Base-by-base conservation (phyloP, 257 asterid genomes). In the Forsythia suspensa region DNA sequence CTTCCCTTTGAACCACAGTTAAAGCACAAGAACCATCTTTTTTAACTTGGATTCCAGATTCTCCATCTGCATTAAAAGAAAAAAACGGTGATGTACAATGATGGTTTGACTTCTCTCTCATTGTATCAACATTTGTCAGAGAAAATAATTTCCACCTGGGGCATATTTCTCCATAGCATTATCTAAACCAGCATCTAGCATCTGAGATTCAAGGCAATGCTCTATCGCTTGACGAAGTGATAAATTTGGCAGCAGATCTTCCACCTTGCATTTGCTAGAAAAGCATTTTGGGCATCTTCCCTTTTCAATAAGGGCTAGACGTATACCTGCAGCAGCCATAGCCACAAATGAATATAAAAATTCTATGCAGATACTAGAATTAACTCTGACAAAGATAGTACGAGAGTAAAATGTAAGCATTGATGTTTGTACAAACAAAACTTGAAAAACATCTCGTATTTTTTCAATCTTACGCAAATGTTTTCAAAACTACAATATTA, bases 251-350 rank as follows among this genome's bases (percentile, higher is more conserved):
- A 95, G 91, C 86, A 95, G 86, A 89, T 90, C 84, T 46, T 85
- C 83, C 61, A 87, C 91, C 80, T 71, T 80, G 88, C 88, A 91
- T 85, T 86, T 91, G 80, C 76, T 87, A 68, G 97, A 93, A n/a
- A 48, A 89, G 84, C 98, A 95, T 80, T 88, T 90, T 75, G 99
- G 98, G 85, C 99, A 95, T 86, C 83, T 87, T 65, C 86, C 86
- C 82, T 86, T 90, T 79, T 86, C 92, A 72, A 77, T 73, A 79
- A 95, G 98, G 82, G 81, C 92, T 74, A 66, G 79, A 63, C 85
- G 77, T 43, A 93, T 93, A 87, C 99, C 99, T 95, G 88, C 81
- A 86, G 41, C 18, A 86, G 41, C 18, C 20, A 74, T 34, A 75
- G 70, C 80, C 82, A 59, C 70, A 63, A 21, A 63, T 63, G 29